Evolutionary conservation across 306 rosid genomes (phyloP).

Genomic region (Cucumis melo): DNA sequence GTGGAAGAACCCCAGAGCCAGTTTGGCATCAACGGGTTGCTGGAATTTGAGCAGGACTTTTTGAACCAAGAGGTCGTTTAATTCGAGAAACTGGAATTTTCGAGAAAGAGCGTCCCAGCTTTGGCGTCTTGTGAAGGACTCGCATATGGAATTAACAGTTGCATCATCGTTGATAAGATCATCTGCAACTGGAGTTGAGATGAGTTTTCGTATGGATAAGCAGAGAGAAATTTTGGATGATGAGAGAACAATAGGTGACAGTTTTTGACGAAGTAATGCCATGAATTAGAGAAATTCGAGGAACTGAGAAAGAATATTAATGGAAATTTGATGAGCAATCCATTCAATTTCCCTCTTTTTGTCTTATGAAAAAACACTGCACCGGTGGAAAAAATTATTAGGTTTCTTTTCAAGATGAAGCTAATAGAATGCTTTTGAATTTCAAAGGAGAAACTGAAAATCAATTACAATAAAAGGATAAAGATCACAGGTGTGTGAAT

Average conservation of each 20-base stretch:
- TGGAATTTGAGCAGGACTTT: conserved; percentile 32
- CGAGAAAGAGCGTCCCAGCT: conserved; percentile 41
- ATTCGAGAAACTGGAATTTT: conserved; percentile 19
- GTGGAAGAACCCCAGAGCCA: conserved; percentile 69
- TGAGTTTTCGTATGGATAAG: not conserved
- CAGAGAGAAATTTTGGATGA: not conserved
- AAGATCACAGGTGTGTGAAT: too few relatives aligned
- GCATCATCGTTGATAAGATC: not conserved
- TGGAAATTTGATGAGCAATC: not conserved
- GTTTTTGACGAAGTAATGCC: not conserved
- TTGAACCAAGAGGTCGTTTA: conserved; percentile 30
- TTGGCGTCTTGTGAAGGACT: conserved; percentile 33
- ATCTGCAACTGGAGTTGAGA: not conserved
- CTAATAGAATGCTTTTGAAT: too few relatives aligned
- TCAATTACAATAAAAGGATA: too few relatives aligned
- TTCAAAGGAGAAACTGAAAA: too few relatives aligned
- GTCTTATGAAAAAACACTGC: not conserved
- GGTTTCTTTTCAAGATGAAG: too few relatives aligned
- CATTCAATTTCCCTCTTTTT: not conserved
- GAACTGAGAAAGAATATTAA: not conserved
- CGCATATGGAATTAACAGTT: conserved; percentile 17
- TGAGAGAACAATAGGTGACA: not conserved
- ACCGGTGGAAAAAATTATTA: too few relatives aligned
- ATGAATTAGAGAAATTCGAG: not conserved
- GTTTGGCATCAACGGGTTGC: conserved; percentile 45